Percentiles rank a stretch among this genome's conserved stretches.
Evolutionary conservation across 306 rosid genomes (phyloP).

Genomic region (Cicer pinnatifidum): DNA sequence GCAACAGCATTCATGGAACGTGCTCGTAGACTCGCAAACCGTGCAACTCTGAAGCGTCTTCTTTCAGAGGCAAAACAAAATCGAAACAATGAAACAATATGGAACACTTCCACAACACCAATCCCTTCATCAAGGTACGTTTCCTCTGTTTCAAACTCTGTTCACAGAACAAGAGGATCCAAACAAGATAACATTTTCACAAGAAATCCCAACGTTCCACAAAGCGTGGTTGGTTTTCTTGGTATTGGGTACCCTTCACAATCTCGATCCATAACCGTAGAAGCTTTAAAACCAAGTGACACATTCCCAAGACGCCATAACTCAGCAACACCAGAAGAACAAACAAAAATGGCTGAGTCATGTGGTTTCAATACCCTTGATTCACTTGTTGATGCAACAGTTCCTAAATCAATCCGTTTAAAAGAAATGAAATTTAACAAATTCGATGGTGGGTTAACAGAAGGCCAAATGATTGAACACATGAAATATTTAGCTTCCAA

Average conservation of each 20-base stretch:
- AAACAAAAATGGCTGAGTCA: slow-evolving; percentile 66
- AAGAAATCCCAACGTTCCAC: slow-evolving; percentile 43
- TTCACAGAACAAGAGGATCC: slow-evolving; percentile 46
- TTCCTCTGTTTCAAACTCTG: slow-evolving; percentile 69
- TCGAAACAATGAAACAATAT: slow-evolving; percentile 61
- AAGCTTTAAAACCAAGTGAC: slow-evolving; percentile 84
- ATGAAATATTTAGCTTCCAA: slow-evolving; percentile 80
- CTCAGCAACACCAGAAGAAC: slow-evolving; percentile 92
- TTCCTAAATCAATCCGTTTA: slow-evolving; percentile 83
- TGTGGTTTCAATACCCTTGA: slow-evolving; percentile 71
- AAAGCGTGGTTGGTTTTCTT: slow-evolving; percentile 35
- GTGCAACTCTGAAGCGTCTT: slow-evolving; percentile 81
- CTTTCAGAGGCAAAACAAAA: slow-evolving; percentile 74
- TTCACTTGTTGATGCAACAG: slow-evolving; percentile 85
- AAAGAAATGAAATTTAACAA: slow-evolving; percentile 68
- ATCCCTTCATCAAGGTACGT: slow-evolving; percentile 67
- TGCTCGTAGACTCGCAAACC: slow-evolving; percentile 86
- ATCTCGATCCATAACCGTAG: slow-evolving; percentile 79
- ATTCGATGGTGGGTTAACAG: slow-evolving; percentile 90
- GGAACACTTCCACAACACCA: slow-evolving; percentile 56
- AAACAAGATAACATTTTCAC: slow-evolving; percentile 48
- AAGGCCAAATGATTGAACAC: slow-evolving; percentile 89
- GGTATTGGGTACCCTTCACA: slow-evolving; percentile 49
- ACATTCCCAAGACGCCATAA: slow-evolving; percentile 93
- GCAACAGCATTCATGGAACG: slow-evolving; percentile 76